A percentile compares a stretch with the other conserved stretches of the same genome.
Conservation (phyloP, 331 rosid genomes). For the Saraca asoca region DNA sequence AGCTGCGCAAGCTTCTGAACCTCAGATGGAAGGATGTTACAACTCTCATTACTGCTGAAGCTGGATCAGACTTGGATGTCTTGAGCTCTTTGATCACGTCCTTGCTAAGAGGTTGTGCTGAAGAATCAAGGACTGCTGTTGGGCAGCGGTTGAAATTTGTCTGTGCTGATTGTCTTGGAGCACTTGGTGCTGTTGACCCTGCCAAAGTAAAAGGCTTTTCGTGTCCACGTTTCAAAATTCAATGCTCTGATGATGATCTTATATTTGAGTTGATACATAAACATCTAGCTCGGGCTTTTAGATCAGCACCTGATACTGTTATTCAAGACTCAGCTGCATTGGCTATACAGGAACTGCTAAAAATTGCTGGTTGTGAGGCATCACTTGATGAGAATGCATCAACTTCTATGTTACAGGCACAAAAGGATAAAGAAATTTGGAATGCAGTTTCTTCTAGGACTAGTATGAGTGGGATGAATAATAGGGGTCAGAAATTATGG, state of each 20-base stretch:
- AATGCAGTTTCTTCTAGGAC: constrained; percentile 42
- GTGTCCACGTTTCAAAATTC: constrained; percentile 82
- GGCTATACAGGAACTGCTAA: constrained; percentile 96
- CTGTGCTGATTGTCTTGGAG: constrained; percentile 98
- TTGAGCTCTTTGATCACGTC: constrained; percentile 84
- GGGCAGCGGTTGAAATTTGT: constrained; percentile 90
- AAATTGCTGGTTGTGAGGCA: constrained; percentile 93
- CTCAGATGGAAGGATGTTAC: constrained; percentile 76
- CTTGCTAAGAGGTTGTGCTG: constrained; percentile 83
- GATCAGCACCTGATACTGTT: constrained; percentile 93
- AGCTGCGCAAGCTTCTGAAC: constrained; percentile 80
- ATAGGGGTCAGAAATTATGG: constrained; percentile 94
- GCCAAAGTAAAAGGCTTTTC: constrained; percentile 85
- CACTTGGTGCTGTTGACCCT: constrained; percentile 97
- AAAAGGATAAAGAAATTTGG: constrained; percentile 39
- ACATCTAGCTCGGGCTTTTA: constrained; percentile 90
- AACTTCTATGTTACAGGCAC: constrained; percentile 48
- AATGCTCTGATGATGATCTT: constrained; percentile 94
- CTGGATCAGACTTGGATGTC: constrained; percentile 75
- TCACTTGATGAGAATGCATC: constrained; percentile 79
- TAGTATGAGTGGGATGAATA: constrained; percentile 52
- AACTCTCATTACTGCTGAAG: constrained; percentile 72
- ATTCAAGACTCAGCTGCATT: constrained; percentile 97
- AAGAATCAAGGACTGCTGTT: constrained; percentile 79
- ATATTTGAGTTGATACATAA: constrained; percentile 93